Evolutionary conservation across 2,329 filamentous ascomycete species (phyloP).

Genomic region (Apiospora kogelbergensis): DNA sequence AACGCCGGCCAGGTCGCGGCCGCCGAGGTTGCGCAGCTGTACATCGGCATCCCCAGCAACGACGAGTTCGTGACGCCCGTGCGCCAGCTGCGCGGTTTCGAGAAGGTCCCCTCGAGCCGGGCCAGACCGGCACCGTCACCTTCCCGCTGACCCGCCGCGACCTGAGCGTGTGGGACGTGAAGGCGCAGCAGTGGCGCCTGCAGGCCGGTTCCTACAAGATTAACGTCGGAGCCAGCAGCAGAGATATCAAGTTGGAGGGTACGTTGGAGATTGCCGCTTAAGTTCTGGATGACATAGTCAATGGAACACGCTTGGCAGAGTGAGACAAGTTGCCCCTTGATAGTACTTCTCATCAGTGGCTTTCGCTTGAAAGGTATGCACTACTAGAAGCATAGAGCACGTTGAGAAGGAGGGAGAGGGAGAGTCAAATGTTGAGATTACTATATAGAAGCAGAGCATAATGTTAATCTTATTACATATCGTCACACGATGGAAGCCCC

Average conservation of each 20-base stretch:
- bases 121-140: constrained; percentile 50
- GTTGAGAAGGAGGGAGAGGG: not conserved
- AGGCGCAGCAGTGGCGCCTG: constrained; percentile 65
- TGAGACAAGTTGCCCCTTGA: too few relatives aligned
- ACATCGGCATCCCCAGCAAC: constrained; percentile 43
- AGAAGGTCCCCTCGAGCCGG: constrained; percentile 61
- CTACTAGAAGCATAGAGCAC: not conserved
- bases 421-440: not conserved
- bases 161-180: constrained; percentile 69
- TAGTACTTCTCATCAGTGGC: not conserved
- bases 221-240: constrained; percentile 10
- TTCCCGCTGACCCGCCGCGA: constrained; percentile 65
- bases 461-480: not conserved
- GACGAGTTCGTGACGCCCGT: constrained; percentile 16
- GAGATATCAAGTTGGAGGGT: constrained; percentile 11
- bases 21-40: constrained; percentile 67
- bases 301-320: not conserved
- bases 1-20: constrained; percentile 65
- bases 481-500: not conserved
- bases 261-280: not conserved
- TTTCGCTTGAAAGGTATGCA: not conserved
- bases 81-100: constrained; percentile 54
- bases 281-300: not conserved
- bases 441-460: not conserved
- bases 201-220: constrained; percentile 37